Evolutionary conservation across 1,139 yeast species (phyloP).

Genomic region (Trichomonascaceae sp.): DNA sequence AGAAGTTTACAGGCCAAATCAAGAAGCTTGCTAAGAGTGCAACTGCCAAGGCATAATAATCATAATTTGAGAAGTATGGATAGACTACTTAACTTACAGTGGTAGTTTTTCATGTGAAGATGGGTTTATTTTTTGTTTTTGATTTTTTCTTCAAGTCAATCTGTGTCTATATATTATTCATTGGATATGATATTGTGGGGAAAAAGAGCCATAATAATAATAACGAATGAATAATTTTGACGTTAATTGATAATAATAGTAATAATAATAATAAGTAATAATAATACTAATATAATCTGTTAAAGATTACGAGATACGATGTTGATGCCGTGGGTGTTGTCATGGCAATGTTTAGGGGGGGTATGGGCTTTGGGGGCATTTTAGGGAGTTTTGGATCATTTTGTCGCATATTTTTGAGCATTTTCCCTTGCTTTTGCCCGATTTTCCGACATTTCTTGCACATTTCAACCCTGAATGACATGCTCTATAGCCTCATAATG

Average conservation of each 20-base stretch:
- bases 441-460: too few species aligned
- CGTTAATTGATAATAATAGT: background rate
- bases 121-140: background rate
- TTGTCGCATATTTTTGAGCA: too few species aligned
- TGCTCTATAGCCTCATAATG: too few species aligned
- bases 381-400: too few species aligned
- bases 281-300: background rate
- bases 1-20: constrained; percentile 44
- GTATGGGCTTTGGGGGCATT: too few species aligned
- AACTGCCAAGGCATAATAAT: constrained; percentile 7
- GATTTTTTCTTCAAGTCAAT: background rate
- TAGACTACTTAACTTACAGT: background rate
- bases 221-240: background rate
- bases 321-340: too few species aligned
- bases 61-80: background rate
- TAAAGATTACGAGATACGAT: too few species aligned
- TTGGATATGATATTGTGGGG: too few species aligned
- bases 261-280: background rate
- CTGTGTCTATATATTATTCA: background rate
- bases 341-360: too few species aligned
- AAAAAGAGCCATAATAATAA: too few species aligned
- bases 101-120: background rate
- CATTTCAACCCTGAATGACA: too few species aligned
- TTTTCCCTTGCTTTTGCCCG: too few species aligned
- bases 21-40: constrained; percentile 39